Evolutionary conservation across 257 asterid genomes (phyloP), one percentile per base, ranked within the genome.

Genomic region (Ajuga chamaepitys): DNA sequence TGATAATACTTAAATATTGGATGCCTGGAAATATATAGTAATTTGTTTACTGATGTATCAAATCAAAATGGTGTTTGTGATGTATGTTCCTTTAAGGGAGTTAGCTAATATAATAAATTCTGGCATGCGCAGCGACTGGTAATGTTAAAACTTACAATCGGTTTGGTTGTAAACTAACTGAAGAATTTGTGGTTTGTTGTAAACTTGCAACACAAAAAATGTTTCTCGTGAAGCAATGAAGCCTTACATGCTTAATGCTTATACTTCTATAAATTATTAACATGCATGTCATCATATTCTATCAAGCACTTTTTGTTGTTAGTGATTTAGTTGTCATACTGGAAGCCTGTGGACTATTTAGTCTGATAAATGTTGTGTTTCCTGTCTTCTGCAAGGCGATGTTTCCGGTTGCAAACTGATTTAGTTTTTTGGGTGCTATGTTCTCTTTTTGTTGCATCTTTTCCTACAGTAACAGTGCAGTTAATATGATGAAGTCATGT

Each of bases 111-210:
- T 14, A 47, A 17, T 40, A n/a, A 16, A 18, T 10, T 44, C 8
- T 64, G 56, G 51, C 25, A 46, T 32, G 38, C 41, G 32, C n/a
- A n/a, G n/a, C n/a, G n/a, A 42, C 16, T 62, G 37, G 32, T 63
- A 42, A 58, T 73, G 37, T 62, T 74, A 10, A 64, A 26, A 21
- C 63, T 28, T 16, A 25, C 47, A 45, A 22, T 53, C 40, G 18
- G 24, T 22, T 61, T 55, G 62, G 53, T 46, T 50, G 51, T 46
- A 30, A 67, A 52, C 50, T 18, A 16, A 62, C 44, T 26, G 20
- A 60, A 53, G 37, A 34, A 42, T 50, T 24, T 10, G 14, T 37
- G 56, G 37, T 46, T 41, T 37, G 21, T 38, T 24, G 26, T 34
- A 22, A 9, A n/a, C n/a, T n/a, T n/a, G n/a, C n/a, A n/a, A n/a